These are phyloP conservation scores for Aechmea fasciata DNA, from an alignment of 176 grass and related monocot species.

Conservation along the genomic window DNA sequence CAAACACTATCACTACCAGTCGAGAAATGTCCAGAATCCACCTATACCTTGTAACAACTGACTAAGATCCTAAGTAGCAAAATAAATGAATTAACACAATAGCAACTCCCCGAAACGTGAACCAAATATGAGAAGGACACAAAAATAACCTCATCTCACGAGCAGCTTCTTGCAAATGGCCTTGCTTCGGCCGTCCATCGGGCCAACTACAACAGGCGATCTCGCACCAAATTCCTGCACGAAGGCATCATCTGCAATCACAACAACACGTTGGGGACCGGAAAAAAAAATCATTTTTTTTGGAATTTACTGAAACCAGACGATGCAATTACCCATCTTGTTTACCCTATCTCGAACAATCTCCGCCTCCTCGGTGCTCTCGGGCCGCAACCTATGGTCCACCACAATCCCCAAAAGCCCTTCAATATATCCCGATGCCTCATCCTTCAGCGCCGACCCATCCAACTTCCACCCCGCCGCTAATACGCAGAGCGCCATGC, in stretches of 20 bases:
- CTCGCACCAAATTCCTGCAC: slow-evolving; percentile 62
- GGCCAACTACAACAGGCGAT: slow-evolving; percentile 77
- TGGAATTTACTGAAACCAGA: neutral
- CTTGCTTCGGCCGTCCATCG: slow-evolving; percentile 65
- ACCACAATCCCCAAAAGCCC: slow-evolving; percentile 76
- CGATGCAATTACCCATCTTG: slow-evolving; percentile 44
- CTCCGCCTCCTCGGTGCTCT: slow-evolving; percentile 66
- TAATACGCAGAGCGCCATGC: slow-evolving; percentile 79
- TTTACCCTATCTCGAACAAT: slow-evolving; percentile 59
- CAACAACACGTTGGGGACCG: no score
- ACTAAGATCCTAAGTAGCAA: neutral
- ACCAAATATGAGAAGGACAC: neutral
- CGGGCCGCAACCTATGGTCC: slow-evolving; percentile 60
- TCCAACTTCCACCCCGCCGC: slow-evolving; percentile 61
- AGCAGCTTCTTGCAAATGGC: slow-evolving; percentile 86
- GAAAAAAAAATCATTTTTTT: neutral
- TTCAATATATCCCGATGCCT: slow-evolving; percentile 33
- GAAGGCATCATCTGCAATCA: neutral
- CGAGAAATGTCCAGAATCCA: no score
- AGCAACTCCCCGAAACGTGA: neutral
- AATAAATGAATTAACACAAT: slow-evolving; percentile 6
- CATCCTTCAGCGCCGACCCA: slow-evolving; percentile 15
- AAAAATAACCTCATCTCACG: slow-evolving; percentile 69
- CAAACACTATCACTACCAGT: no score
- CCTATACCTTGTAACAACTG: no score